phyloP scores from a whole-genome alignment of 164 flowering plant genomes.

The Taxillus chinensis region DNA sequence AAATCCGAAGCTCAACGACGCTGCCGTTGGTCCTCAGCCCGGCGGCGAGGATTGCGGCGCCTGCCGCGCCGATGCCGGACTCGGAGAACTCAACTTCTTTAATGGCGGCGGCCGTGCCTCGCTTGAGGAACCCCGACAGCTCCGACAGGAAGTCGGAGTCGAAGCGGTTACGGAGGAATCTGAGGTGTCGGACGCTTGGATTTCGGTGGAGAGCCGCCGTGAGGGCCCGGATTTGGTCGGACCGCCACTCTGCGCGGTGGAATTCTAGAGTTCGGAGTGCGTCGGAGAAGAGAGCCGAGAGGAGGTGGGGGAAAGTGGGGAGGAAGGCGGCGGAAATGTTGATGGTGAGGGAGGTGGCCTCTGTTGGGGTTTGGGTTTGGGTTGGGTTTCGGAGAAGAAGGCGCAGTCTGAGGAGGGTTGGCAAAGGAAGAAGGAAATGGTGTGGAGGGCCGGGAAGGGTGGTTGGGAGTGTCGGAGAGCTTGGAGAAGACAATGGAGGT shows the following conservation, averaged over 20 bases:
- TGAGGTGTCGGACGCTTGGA: conserved; percentile 37
- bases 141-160: conserved; percentile 32
- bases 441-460: conserved; percentile 29
- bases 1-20: conserved; percentile 81
- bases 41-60: conserved; percentile 56
- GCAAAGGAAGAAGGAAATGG: conserved; percentile 52
- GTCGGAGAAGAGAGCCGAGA: conserved; percentile 25
- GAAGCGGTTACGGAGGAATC: conserved; percentile 53
- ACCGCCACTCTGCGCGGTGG: conserved; percentile 33
- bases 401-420: conserved; percentile 51
- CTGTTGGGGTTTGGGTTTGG: too few species aligned
- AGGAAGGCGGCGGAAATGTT: conserved; percentile 40
- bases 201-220: conserved; percentile 32
- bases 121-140: conserved; percentile 47
- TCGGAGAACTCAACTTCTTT: conserved; percentile 65
- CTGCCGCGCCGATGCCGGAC: conserved; percentile 50
- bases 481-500: conserved; percentile 56
- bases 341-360: conserved; percentile 31
- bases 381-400: conserved; percentile 48
- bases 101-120: conserved; percentile 26
- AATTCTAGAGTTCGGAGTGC: conserved; percentile 43
- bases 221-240: conserved; percentile 28
- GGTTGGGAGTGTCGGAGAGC: conserved; percentile 25
- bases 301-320: conserved; percentile 33
- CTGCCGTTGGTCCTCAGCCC: conserved; percentile 59